Evolutionary conservation across 2,329 filamentous ascomycete genomes (phyloP).

Genomic region (Neofusicoccum laricinum): DNA sequence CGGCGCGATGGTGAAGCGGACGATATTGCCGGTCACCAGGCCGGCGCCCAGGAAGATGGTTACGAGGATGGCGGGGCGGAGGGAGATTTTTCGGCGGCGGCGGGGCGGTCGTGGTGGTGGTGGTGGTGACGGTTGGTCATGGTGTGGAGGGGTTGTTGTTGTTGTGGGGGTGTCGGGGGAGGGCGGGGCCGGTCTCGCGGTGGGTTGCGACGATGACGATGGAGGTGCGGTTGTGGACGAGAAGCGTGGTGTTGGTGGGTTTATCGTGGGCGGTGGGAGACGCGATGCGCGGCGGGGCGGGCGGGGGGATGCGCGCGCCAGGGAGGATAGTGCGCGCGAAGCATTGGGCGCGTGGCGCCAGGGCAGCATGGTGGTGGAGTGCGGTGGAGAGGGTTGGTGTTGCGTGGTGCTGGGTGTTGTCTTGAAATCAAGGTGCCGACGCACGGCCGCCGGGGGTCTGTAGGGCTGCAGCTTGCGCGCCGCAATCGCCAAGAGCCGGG

Average conservation of each 20-base stretch:
- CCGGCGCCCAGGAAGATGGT: constrained; percentile 9
- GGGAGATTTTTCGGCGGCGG: background rate
- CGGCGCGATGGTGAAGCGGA: constrained; percentile 7
- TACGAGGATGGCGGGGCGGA: constrained; percentile 6
- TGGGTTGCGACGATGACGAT: background rate
- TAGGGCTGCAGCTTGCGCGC: background rate
- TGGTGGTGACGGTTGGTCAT: background rate
- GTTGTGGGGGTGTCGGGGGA: background rate
- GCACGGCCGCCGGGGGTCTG: background rate
- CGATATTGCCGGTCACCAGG: constrained; percentile 4
- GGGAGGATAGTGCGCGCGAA: background rate
- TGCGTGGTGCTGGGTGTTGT: background rate
- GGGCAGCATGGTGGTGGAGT: background rate
- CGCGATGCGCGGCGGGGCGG: background rate
- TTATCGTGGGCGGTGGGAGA: background rate
- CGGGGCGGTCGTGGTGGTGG: background rate
- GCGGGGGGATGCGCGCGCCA: background rate
- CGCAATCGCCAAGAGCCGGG: background rate
- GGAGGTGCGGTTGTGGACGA: background rate
- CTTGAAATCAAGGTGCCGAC: background rate
- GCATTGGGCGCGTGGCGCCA: background rate
- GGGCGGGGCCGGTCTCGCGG: background rate
- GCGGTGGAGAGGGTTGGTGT: background rate
- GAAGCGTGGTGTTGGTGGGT: background rate
- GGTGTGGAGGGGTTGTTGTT: no score